Percentiles rank a stretch among this genome's conserved stretches.
phyloP scores from a whole-genome alignment of 768 basidiomycete species.

The Naganishia friedmannii region DNA sequence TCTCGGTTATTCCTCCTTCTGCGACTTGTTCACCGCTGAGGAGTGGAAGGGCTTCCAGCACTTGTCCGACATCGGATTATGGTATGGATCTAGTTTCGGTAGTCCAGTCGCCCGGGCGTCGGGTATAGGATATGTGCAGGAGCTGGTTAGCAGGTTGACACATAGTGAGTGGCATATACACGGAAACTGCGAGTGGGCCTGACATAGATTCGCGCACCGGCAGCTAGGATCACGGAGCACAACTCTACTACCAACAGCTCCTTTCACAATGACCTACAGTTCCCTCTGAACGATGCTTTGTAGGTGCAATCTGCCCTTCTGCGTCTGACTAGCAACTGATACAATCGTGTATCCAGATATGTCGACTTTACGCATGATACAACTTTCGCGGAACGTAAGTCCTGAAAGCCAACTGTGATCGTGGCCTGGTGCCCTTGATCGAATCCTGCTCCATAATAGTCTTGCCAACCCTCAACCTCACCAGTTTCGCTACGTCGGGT shows the following conservation, averaged over 20 bases:
- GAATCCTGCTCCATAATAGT: slow-evolving; percentile 33
- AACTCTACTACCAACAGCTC: slow-evolving; percentile 84
- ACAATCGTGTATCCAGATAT: slow-evolving; percentile 40
- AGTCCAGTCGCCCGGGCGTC: slow-evolving; percentile 66
- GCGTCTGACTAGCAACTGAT: background rate
- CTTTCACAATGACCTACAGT: slow-evolving; percentile 60
- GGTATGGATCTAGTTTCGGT: slow-evolving; percentile 68
- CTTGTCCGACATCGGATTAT: slow-evolving; percentile 58
- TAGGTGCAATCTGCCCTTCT: slow-evolving; percentile 30
- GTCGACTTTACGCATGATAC: slow-evolving; percentile 55
- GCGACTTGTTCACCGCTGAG: slow-evolving; percentile 79
- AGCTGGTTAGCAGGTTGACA: slow-evolving; percentile 47
- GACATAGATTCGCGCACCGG: background rate
- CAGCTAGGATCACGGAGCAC: slow-evolving; percentile 50
- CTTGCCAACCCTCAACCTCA: slow-evolving; percentile 52
- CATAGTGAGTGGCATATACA: slow-evolving; percentile 35
- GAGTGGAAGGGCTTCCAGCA: slow-evolving; percentile 95
- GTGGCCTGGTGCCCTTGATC: slow-evolving; percentile 19
- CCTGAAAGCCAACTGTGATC: background rate
- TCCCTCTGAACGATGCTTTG: slow-evolving; percentile 46
- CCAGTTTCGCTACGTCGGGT: slow-evolving; percentile 47
- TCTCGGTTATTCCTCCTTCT: slow-evolving; percentile 88
- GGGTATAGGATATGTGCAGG: slow-evolving; percentile 52
- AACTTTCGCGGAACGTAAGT: slow-evolving; percentile 33
- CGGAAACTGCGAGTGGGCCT: background rate